A percentile compares a stretch with the other conserved stretches of the same genome.
These are phyloP conservation scores for Diaporthe sp. DNA, from an alignment of 2,329 filamentous ascomycete species.

Conservation along the genomic window DNA sequence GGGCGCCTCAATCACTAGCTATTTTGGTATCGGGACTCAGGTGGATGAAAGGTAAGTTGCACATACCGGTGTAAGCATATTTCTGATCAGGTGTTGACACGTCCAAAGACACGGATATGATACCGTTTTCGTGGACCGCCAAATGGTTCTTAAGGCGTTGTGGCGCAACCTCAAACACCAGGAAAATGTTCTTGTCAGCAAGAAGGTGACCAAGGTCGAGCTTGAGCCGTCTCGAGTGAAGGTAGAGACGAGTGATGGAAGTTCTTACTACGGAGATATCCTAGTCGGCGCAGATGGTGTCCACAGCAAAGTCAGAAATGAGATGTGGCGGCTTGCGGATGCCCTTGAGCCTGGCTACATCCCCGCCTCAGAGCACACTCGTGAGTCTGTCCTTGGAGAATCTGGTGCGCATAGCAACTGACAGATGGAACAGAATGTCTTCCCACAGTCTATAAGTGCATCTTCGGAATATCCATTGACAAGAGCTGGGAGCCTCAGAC, in stretches of 20 bases:
- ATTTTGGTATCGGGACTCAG: background rate
- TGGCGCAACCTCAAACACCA: slow-evolving; percentile 48
- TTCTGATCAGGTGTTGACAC: slow-evolving; percentile 3
- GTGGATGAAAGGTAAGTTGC: background rate
- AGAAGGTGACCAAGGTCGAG: slow-evolving; percentile 43
- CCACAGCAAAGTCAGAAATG: slow-evolving; percentile 48
- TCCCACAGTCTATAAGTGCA: slow-evolving; percentile 29
- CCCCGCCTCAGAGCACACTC: background rate
- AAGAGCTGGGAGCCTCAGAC: background rate
- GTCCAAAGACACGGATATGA: slow-evolving; percentile 44
- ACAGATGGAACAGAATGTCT: background rate
- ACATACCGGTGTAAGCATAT: background rate
- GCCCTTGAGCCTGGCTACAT: background rate
- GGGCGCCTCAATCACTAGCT: background rate
- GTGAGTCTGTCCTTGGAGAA: background rate
- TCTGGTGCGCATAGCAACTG: background rate
- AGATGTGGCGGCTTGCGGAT: slow-evolving; percentile 40
- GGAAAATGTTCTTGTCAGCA: slow-evolving; percentile 43
- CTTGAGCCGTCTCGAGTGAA: slow-evolving; percentile 37
- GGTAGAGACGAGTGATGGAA: slow-evolving; percentile 46
- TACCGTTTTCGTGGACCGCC: slow-evolving; percentile 48
- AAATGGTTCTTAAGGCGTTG: slow-evolving; percentile 46
- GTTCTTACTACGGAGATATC: slow-evolving; percentile 44
- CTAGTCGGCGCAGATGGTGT: slow-evolving; percentile 54
- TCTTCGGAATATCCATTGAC: slow-evolving; percentile 37